Conservation (phyloP, 129 eudicot species). For the Centrapalus pauciflorus region DNA sequence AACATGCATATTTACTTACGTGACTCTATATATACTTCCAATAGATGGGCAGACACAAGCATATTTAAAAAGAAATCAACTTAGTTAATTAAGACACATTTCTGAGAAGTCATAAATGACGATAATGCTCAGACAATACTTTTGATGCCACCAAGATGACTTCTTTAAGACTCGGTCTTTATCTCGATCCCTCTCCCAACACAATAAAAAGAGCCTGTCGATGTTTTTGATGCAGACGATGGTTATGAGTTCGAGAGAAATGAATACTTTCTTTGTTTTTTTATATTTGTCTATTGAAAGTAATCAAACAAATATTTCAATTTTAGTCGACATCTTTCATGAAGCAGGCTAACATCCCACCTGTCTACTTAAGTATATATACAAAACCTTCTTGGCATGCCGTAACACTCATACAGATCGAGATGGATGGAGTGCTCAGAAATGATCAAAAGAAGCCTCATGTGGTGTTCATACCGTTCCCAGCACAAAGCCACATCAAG, state of each 20-base stretch:
- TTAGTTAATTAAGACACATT: too few species aligned
- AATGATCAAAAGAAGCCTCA: constrained; percentile 11
- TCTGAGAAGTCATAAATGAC: background rate
- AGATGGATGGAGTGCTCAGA: background rate
- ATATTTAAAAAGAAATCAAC: too few species aligned
- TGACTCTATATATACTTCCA: too few species aligned
- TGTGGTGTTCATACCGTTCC: constrained; percentile 23
- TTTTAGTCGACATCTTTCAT: too few species aligned
- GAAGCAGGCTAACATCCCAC: too few species aligned
- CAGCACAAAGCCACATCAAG: constrained; percentile 36
- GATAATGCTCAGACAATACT: background rate
- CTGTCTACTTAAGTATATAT: background rate
- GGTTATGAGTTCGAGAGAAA: background rate
- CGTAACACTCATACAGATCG: background rate
- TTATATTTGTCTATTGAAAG: too few species aligned
- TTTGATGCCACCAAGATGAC: background rate
- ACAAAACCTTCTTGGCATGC: background rate
- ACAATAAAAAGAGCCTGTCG: too few species aligned
- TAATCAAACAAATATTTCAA: too few species aligned
- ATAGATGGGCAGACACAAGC: too few species aligned
- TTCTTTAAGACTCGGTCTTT: too few species aligned
- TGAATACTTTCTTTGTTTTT: background rate
- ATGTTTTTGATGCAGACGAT: background rate
- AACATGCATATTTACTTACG: too few species aligned
- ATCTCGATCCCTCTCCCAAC: too few species aligned